These are phyloP conservation scores for Nephelium lappaceum DNA, from an alignment of 345 rosid species.

Conservation along the genomic window DNA sequence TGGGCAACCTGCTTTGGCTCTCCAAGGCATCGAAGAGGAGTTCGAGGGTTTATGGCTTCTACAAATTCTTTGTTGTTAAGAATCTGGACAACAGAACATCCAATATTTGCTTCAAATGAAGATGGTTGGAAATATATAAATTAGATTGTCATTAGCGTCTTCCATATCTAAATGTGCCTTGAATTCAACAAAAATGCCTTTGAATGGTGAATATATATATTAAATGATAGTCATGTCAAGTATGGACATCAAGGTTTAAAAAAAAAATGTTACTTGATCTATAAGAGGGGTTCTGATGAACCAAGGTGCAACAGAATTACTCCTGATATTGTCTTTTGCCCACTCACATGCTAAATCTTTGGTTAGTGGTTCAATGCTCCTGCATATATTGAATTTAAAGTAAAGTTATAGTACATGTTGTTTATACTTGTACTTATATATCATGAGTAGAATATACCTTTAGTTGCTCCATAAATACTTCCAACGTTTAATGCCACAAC, in stretches of 20 bases:
- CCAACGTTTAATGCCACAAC: constrained; percentile 22
- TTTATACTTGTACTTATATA: not conserved
- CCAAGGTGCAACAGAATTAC: constrained; percentile 57
- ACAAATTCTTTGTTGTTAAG: constrained; percentile 34
- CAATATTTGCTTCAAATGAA: too few species aligned
- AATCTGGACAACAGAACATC: constrained; percentile 29
- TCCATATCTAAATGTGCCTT: not conserved
- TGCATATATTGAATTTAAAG: constrained; percentile 23
- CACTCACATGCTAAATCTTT: constrained; percentile 69
- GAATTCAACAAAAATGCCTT: not conserved
- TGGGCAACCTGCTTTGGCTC: constrained; percentile 47
- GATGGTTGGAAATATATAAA: too few species aligned
- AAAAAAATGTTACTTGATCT: constrained; percentile 9
- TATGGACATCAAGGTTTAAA: not conserved
- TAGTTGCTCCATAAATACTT: constrained; percentile 45
- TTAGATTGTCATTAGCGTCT: not conserved
- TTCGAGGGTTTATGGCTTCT: constrained; percentile 26
- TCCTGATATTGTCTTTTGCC: constrained; percentile 62
- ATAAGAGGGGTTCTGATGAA: constrained; percentile 32
- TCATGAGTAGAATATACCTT: constrained; percentile 28
- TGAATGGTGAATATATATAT: not conserved
- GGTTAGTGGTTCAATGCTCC: constrained; percentile 63
- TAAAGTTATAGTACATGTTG: not conserved
- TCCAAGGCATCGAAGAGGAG: constrained; percentile 40
- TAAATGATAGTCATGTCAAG: not conserved